Conservation (phyloP, 2,329 filamentous ascomycete genomes). For the Penicillium sclerotiorum region DNA sequence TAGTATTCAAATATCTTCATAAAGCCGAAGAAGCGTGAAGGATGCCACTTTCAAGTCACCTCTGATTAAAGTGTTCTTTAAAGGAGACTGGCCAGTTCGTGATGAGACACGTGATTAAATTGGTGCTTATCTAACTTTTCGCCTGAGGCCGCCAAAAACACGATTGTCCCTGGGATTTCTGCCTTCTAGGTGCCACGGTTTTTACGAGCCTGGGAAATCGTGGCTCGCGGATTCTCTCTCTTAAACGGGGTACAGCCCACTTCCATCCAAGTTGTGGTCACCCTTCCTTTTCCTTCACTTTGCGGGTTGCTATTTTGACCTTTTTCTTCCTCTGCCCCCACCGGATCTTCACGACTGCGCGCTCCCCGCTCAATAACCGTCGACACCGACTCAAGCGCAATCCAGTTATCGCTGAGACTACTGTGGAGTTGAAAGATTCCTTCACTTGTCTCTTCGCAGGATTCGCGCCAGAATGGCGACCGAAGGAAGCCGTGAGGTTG, state of each 20-base stretch:
- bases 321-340: conserved; percentile 22
- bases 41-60: background rate
- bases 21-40: no score
- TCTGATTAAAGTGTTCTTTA: background rate
- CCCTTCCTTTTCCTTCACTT: background rate
- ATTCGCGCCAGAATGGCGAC: conserved; percentile 19
- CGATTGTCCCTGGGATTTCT: conserved; percentile 3
- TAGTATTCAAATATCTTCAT: no score
- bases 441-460: no score
- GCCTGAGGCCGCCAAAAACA: conserved; percentile 16
- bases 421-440: conserved; percentile 1
- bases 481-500: conserved; percentile 16
- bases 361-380: conserved; percentile 16
- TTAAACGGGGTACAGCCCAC: background rate
- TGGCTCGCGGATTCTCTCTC: background rate
- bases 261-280: no score
- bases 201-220: background rate
- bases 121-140: conserved; percentile 10
- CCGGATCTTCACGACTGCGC: conserved; percentile 20
- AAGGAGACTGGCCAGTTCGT: background rate
- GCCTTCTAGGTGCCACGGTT: background rate
- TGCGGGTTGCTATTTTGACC: conserved; percentile 6
- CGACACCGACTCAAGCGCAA: conserved; percentile 10
- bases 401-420: conserved; percentile 6
- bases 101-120: background rate